These are phyloP conservation scores for Claviceps sorghi DNA, from an alignment of 2,329 filamentous ascomycete species.

Conservation along the genomic window DNA sequence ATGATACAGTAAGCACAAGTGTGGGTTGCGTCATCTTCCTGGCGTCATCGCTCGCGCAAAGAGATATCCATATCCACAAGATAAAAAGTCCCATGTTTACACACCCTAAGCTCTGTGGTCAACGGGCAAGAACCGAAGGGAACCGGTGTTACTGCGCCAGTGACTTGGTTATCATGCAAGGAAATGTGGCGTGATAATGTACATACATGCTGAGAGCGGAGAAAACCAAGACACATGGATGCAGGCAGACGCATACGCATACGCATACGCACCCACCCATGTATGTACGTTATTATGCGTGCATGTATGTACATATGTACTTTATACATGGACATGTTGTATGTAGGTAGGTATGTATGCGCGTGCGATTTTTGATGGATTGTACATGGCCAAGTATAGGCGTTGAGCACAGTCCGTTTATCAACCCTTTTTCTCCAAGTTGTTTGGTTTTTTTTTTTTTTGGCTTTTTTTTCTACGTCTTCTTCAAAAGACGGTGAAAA, in stretches of 20 bases:
- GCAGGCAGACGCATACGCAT: too few relatives aligned
- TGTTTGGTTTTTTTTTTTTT: not conserved
- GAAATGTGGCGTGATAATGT: not conserved
- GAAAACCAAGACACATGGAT: not conserved
- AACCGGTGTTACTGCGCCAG: not conserved
- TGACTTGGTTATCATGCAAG: too few relatives aligned
- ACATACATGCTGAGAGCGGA: not conserved
- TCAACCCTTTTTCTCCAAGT: not conserved
- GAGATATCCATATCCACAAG: too few relatives aligned
- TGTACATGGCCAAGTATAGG: not conserved
- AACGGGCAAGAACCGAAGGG: not conserved
- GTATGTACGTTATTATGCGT: not conserved
- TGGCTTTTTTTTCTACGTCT: too few relatives aligned
- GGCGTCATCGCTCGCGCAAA: too few relatives aligned
- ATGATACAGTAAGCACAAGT: too few relatives aligned
- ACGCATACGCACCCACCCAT: not conserved
- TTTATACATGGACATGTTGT: not conserved
- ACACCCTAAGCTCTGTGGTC: too few relatives aligned
- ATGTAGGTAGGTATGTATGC: too few relatives aligned
- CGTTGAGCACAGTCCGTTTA: not conserved
- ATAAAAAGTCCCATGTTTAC: too few relatives aligned
- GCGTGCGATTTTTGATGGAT: too few relatives aligned
- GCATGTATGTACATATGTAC: not conserved
- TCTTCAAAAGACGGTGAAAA: not conserved
- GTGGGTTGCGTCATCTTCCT: too few relatives aligned